Percentiles rank a stretch among this genome's conserved stretches.
These are phyloP conservation scores for Aciculoconidium aculeatum DNA, from an alignment of 805 yeast species.

Conservation along the genomic window DNA sequence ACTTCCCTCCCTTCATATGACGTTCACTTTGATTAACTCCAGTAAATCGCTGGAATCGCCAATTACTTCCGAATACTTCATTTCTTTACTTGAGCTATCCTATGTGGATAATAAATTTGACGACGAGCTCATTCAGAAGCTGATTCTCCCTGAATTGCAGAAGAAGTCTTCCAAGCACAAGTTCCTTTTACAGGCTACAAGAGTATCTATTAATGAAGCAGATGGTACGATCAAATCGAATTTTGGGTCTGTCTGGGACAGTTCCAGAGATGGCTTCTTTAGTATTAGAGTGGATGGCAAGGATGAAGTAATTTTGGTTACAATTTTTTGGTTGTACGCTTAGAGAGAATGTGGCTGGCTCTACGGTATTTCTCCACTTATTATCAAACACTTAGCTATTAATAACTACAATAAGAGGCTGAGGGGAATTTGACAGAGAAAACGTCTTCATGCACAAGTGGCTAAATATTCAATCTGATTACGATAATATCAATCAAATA, in stretches of 20 bases:
- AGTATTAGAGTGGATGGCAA: constrained; percentile 21
- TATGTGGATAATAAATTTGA: too few relatives aligned
- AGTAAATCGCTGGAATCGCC: too few relatives aligned
- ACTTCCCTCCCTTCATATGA: too few relatives aligned
- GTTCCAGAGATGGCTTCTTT: constrained; percentile 48
- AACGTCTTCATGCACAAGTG: too few relatives aligned
- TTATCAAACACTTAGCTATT: constrained; percentile 10
- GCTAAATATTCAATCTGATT: too few relatives aligned
- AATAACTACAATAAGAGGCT: too few relatives aligned
- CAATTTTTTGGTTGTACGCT: constrained; percentile 13
- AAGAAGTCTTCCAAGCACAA: constrained; percentile 50
- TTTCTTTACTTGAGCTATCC: too few relatives aligned
- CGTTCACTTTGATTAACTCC: too few relatives aligned
- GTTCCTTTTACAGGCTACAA: constrained; percentile 44
- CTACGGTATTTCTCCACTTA: neutral
- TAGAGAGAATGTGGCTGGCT: constrained; percentile 1
- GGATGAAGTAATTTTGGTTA: constrained; percentile 2
- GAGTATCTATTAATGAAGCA: constrained; percentile 17
- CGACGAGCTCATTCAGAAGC: constrained; percentile 18
- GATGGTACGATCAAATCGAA: constrained; percentile 24
- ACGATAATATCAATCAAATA: too few relatives aligned
- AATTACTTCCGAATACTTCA: too few relatives aligned
- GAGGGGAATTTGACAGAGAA: too few relatives aligned
- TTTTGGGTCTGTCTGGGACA: constrained; percentile 55
- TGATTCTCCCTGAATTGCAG: constrained; percentile 30